Percentiles rank a stretch among this genome's conserved stretches.
These are phyloP conservation scores for Ambrosia hybrid DNA, from an alignment of 140 eudicot genomes.

Conservation along the genomic window DNA sequence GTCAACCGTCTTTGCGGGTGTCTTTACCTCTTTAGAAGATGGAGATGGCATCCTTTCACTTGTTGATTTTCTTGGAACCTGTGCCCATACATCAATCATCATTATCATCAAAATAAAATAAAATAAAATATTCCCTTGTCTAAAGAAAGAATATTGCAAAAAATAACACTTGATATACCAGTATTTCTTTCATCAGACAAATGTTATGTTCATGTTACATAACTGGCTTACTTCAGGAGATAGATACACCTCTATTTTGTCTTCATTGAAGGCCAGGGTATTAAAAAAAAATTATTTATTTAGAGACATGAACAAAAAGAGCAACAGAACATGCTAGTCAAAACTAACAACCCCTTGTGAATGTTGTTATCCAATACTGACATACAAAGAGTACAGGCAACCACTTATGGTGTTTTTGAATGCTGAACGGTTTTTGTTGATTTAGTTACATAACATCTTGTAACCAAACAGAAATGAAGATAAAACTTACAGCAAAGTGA, in stretches of 20 bases:
- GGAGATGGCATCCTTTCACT: slow-evolving; percentile 52
- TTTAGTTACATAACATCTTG: not conserved
- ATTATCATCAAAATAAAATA: not conserved
- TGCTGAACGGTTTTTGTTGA: no score
- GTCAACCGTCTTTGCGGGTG: slow-evolving; percentile 39
- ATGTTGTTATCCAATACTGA: not conserved
- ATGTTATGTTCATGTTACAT: not conserved
- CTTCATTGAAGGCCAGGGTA: not conserved
- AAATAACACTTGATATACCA: not conserved
- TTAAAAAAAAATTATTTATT: slow-evolving; percentile 3
- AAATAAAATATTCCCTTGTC: slow-evolving; percentile 6
- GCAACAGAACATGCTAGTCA: not conserved
- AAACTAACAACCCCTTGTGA: not conserved
- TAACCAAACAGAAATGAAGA: no score
- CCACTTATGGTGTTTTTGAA: no score
- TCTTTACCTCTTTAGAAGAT: slow-evolving; percentile 41
- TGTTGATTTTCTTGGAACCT: slow-evolving; percentile 78
- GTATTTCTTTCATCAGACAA: not conserved
- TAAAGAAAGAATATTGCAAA: not conserved
- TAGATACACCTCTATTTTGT: not conserved
- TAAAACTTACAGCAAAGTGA: no score
- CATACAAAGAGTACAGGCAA: not conserved
- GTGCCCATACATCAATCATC: slow-evolving; percentile 20
- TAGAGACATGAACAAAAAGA: not conserved
- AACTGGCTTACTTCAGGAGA: not conserved